phyloP scores from a whole-genome alignment of 2,329 filamentous ascomycete genomes.

The Pseudopyrenochaeta lycopersici region DNA sequence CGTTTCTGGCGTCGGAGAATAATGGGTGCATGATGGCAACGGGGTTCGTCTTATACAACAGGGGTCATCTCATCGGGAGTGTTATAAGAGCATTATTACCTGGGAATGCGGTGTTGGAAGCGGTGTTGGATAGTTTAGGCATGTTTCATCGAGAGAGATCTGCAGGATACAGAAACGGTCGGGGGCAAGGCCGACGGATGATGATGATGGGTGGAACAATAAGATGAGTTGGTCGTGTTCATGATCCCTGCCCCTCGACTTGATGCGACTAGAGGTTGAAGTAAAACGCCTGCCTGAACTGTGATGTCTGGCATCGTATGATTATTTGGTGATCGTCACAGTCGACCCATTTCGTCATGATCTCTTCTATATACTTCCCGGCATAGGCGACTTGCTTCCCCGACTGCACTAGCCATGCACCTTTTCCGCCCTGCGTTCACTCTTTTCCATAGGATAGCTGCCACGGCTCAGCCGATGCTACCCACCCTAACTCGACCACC shows the following conservation, averaged over 20 bases:
- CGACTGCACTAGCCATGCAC: background rate
- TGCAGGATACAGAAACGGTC: background rate
- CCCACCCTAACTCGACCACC: background rate
- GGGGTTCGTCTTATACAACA: background rate
- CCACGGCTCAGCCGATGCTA: conserved; percentile 10
- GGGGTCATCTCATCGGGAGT: background rate
- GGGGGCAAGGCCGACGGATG: background rate
- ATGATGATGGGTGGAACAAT: background rate
- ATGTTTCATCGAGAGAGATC: background rate
- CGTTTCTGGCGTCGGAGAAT: conserved; percentile 3
- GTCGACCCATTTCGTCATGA: too few relatives aligned
- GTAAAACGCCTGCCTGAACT: too few relatives aligned
- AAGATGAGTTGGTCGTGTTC: background rate
- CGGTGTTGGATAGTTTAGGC: conserved; percentile 1
- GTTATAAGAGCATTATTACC: background rate
- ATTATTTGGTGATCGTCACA: too few relatives aligned
- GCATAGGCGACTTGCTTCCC: background rate
- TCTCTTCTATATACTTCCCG: background rate
- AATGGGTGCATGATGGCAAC: conserved; percentile 10
- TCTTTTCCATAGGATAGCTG: background rate
- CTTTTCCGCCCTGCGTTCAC: background rate
- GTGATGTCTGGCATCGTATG: too few relatives aligned
- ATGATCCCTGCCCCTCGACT: too few relatives aligned
- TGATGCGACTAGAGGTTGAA: too few relatives aligned
- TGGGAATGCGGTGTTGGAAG: too few relatives aligned